Conservation (phyloP, 139 green algal species). For the Mesotaenium endlicherianum region DNA sequence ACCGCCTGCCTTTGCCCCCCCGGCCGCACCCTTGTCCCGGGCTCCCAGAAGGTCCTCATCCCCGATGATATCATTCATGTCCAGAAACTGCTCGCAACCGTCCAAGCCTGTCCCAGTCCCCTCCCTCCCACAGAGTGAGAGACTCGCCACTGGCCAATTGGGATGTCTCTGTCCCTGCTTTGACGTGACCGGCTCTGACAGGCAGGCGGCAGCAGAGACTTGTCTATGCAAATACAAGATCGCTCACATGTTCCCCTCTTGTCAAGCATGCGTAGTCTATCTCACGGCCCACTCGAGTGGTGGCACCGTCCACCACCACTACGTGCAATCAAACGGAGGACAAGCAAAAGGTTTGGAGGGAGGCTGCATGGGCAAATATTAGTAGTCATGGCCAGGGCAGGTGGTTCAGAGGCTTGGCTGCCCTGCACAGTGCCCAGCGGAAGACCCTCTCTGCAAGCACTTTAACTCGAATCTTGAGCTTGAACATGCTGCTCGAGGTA, state of each 20-base stretch:
- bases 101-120: conserved; percentile 34
- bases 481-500: not conserved
- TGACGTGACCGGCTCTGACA: too few species aligned
- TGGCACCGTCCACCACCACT: too few species aligned
- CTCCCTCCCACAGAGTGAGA: not conserved
- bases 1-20: not conserved
- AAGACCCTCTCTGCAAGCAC: not conserved
- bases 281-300: too few species aligned
- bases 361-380: too few species aligned
- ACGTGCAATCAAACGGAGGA: too few species aligned
- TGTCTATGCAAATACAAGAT: not conserved
- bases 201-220: too few species aligned
- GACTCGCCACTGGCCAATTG: not conserved
- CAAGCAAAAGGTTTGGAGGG: too few species aligned
- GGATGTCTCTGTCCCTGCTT: too few species aligned
- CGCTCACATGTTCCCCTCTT: not conserved
- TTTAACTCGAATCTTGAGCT: not conserved
- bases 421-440: not conserved
- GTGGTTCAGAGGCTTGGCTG: not conserved
- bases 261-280: not conserved
- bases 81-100: conserved; percentile 64
- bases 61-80: conserved; percentile 70
- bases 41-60: conserved; percentile 71
- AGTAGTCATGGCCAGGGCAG: not conserved
- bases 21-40: not conserved